A percentile compares a stretch with the other conserved stretches of the same genome.
These are phyloP conservation scores for Sideroxylon spinosum DNA, from an alignment of 179 eudicot species.

Conservation along the genomic window DNA sequence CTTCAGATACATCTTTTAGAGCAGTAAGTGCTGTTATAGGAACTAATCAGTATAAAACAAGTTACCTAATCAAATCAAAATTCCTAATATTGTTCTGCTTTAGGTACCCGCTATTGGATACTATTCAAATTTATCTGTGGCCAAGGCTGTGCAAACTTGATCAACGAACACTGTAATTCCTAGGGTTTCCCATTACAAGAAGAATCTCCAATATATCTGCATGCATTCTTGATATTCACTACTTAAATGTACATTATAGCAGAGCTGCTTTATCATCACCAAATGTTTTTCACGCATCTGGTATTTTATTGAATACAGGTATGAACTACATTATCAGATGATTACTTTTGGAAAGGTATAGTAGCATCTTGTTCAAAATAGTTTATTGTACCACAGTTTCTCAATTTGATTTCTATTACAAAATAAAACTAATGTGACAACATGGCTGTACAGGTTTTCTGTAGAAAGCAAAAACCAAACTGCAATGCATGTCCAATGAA, in stretches of 20 bases:
- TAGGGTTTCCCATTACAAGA: no score
- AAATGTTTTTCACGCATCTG: not conserved
- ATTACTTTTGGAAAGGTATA: constrained; percentile 86
- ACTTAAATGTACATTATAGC: no score
- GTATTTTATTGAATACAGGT: constrained; percentile 33
- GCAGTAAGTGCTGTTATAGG: constrained; percentile 40
- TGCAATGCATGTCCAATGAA: constrained; percentile 80
- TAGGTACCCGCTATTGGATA: constrained; percentile 62
- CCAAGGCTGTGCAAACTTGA: constrained; percentile 66
- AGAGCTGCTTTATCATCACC: not conserved
- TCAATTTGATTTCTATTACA: constrained; percentile 10
- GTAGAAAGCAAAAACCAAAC: constrained; percentile 71
- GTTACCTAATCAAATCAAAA: constrained; percentile 4
- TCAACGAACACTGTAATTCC: constrained; percentile 53
- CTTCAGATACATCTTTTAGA: constrained; percentile 86
- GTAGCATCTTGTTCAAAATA: not conserved
- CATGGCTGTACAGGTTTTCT: constrained; percentile 49
- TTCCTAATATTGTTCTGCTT: constrained; percentile 1
- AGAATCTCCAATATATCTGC: not conserved
- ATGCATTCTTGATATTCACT: not conserved
- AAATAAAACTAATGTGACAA: no score
- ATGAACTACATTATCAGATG: constrained; percentile 81
- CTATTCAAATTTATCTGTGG: constrained; percentile 65
- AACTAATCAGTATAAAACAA: not conserved
- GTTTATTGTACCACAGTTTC: no score